These are phyloP conservation scores for Penicillium sp. DNA, from an alignment of 2,329 filamentous ascomycete species.

Conservation along the genomic window DNA sequence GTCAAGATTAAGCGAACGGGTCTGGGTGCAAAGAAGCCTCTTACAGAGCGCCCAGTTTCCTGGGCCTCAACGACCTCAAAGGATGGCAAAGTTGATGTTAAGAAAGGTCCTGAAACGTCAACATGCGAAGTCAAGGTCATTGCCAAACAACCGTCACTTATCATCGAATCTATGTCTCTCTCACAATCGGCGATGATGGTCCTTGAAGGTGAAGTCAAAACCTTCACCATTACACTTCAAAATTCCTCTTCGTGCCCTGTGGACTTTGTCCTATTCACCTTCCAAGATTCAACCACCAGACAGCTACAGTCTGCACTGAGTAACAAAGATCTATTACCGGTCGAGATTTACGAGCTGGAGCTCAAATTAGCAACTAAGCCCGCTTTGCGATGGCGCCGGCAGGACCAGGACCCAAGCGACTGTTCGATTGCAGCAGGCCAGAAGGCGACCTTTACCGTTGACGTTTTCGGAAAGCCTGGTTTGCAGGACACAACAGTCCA, in stretches of 20 bases:
- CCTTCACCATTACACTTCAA: constrained; percentile 74
- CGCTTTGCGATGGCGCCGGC: constrained; percentile 58
- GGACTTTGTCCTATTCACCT: constrained; percentile 82
- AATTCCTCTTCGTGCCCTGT: constrained; percentile 75
- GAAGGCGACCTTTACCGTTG: constrained; percentile 72
- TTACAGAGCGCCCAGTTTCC: constrained; percentile 47
- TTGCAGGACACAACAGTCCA: constrained; percentile 76
- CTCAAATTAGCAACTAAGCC: constrained; percentile 72
- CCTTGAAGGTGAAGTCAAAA: constrained; percentile 79
- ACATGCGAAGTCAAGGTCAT: constrained; percentile 68
- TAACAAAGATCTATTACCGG: constrained; percentile 72
- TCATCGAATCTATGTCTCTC: constrained; percentile 72
- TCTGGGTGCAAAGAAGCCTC: constrained; percentile 55
- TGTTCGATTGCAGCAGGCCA: constrained; percentile 64
- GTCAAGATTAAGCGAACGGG: constrained; percentile 76
- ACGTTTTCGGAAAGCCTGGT: constrained; percentile 82
- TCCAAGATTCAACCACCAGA: constrained; percentile 80
- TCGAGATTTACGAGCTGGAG: constrained; percentile 84
- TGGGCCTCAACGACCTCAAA: constrained; percentile 44
- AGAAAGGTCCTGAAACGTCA: constrained; percentile 36
- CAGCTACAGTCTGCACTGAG: constrained; percentile 71
- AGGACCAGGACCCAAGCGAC: constrained; percentile 47
- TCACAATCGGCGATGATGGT: constrained; percentile 87
- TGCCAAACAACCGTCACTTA: constrained; percentile 70
- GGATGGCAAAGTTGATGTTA: constrained; percentile 32